Base-by-base conservation (phyloP, 1,284 basidiomycete species). In the Hemileia vastatrix region DNA sequence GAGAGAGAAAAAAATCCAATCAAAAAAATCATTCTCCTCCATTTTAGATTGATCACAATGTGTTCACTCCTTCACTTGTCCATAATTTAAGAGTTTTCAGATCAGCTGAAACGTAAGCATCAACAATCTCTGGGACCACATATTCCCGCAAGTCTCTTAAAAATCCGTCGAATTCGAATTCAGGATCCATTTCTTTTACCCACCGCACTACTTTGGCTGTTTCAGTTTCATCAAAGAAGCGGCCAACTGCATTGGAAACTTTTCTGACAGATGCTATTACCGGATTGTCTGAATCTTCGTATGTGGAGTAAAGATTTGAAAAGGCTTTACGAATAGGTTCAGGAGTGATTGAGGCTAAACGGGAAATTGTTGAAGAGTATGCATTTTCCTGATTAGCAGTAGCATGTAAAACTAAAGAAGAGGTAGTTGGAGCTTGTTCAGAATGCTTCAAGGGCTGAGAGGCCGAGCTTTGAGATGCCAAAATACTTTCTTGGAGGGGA, bases 161-260 rank as follows among this genome's bases (percentile, higher is more conserved):
- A 75, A 96, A 98, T 19, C 78, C 77, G 74, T 96, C 93, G 71
- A 88, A 83, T 57, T 83, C 86, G 78, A 96, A 99, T 13, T 78
- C 77, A 3, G 94, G 90, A 75, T 99, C 95, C 71, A 95, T 79
- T 40, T 81, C 76, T 77, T 86, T 90, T 83, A 97, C 88, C 71
- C 86, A 79, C 58, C 89, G 83, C 71, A 88, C 85, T 23, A 98
- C 95, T 74, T 88, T 88, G 11, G 92, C 94, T 47, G 88, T 94
- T 80, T 99, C 95, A 72, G 91, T 99, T 78, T 99, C 95, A 67
- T 96, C 94, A 71, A 96, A 94, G 81, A 87, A 88, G 2, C 85
- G 83, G 1, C 88, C 89, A 52, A 98, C 81, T 1, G 87, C 89
- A 54, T 86, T 83, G 1, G 92, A 93, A 47, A 96, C 85, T 2